Conservation (phyloP, 768 basidiomycete species). For the Mycena leptocephala region DNA sequence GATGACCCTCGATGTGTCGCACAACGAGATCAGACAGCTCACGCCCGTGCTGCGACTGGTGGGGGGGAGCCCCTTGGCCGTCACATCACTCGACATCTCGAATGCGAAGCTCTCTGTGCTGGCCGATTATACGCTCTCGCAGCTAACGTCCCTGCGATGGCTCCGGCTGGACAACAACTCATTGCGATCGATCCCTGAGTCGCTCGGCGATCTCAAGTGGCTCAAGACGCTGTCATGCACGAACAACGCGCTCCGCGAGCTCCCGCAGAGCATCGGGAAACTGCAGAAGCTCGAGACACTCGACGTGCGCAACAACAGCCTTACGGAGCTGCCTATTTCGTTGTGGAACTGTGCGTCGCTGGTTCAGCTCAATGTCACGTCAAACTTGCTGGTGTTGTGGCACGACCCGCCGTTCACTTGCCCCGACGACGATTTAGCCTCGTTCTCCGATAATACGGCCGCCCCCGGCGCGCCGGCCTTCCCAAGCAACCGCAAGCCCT, state of each 20-base stretch:
- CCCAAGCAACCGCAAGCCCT: slow-evolving; percentile 50
- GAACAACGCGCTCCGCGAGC: slow-evolving; percentile 86
- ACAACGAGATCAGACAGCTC: slow-evolving; percentile 94
- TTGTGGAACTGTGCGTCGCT: slow-evolving; percentile 91
- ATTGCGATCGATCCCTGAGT: slow-evolving; percentile 88
- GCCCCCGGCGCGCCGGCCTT: slow-evolving; percentile 37
- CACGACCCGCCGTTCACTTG: slow-evolving; percentile 70
- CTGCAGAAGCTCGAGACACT: slow-evolving; percentile 83
- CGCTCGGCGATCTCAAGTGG: slow-evolving; percentile 81
- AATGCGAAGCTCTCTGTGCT: slow-evolving; percentile 90
- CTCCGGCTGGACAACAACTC: slow-evolving; percentile 91
- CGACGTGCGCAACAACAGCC: slow-evolving; percentile 93
- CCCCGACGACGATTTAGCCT: slow-evolving; percentile 38
- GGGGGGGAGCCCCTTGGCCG: slow-evolving; percentile 61
- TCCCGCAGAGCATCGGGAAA: slow-evolving; percentile 85
- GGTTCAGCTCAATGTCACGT: slow-evolving; percentile 85
- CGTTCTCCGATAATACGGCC: slow-evolving; percentile 16
- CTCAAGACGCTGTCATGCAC: slow-evolving; percentile 87
- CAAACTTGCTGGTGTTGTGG: slow-evolving; percentile 87
- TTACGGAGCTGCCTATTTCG: slow-evolving; percentile 80
- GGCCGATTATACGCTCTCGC: slow-evolving; percentile 80
- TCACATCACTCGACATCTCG: slow-evolving; percentile 89
- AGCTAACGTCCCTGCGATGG: slow-evolving; percentile 78
- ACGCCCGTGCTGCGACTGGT: slow-evolving; percentile 70
- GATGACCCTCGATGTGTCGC: slow-evolving; percentile 81